Percentiles rank a stretch among this genome's conserved stretches.
Evolutionary conservation across 2,329 filamentous ascomycete genomes (phyloP).

Genomic region (Trichoderma breve): DNA sequence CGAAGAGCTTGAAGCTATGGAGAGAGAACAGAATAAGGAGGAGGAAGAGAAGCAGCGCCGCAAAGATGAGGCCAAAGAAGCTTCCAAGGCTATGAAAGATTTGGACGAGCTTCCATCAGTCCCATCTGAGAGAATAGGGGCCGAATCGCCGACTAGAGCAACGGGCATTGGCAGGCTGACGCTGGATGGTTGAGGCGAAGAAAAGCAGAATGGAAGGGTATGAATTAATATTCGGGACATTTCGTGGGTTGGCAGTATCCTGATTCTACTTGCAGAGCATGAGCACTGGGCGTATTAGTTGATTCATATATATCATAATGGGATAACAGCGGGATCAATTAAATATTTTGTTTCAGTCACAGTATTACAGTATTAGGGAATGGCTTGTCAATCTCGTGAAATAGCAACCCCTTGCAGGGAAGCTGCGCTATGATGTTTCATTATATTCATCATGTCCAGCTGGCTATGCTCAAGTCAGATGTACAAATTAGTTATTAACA

Average conservation of each 20-base stretch:
- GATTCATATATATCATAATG: neutral
- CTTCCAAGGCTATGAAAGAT: slow-evolving; percentile 49
- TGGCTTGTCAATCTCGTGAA: neutral
- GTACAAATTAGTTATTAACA: neutral
- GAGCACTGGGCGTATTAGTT: neutral
- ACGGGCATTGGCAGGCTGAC: slow-evolving; percentile 38
- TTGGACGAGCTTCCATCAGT: slow-evolving; percentile 51
- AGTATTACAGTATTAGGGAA: too few species aligned
- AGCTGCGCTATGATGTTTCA: neutral
- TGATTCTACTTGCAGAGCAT: neutral
- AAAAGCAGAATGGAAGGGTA: neutral
- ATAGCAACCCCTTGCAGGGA: neutral
- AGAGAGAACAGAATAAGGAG: slow-evolving; percentile 56
- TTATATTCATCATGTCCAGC: neutral
- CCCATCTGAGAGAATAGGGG: slow-evolving; percentile 25
- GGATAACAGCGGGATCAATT: neutral
- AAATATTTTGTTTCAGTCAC: neutral
- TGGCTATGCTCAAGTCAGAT: neutral
- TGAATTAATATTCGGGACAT: neutral
- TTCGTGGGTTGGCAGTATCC: neutral
- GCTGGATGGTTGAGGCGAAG: slow-evolving; percentile 21
- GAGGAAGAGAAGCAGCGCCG: slow-evolving; percentile 49
- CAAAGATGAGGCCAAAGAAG: slow-evolving; percentile 24
- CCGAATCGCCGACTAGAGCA: slow-evolving; percentile 36
- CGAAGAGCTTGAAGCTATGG: slow-evolving; percentile 78